Evolutionary conservation across 192 early-diverging fungal genomes (phyloP).

Genomic region (Helicostylum pulchrum): DNA sequence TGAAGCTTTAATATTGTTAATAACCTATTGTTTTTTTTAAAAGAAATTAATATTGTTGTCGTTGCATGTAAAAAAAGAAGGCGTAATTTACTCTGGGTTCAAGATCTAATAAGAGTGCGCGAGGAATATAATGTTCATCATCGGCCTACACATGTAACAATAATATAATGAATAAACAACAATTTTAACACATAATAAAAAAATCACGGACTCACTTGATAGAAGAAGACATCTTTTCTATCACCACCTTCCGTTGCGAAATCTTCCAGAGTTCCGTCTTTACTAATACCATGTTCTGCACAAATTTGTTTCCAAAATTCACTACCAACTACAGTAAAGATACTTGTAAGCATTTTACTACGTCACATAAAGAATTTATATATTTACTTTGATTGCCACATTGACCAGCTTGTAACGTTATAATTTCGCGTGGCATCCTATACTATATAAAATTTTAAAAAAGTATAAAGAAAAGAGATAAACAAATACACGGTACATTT

Average conservation of each 20-base stretch:
- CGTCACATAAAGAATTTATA: background rate
- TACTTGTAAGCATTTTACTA: background rate
- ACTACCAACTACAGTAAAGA: slow-evolving; percentile 66
- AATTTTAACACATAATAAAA: background rate
- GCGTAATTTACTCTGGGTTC: slow-evolving; percentile 76
- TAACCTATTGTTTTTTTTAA: slow-evolving; percentile 55
- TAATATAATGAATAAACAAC: background rate
- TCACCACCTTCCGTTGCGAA: slow-evolving; percentile 86
- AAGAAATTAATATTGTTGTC: background rate
- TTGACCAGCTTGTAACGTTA: slow-evolving; percentile 94
- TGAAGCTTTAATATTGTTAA: slow-evolving; percentile 85
- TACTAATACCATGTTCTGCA: slow-evolving; percentile 91
- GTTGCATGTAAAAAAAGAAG: too few relatives aligned
- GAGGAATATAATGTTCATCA: slow-evolving; percentile 97
- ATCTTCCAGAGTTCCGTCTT: slow-evolving; percentile 91
- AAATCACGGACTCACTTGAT: slow-evolving; percentile 62
- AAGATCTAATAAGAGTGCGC: slow-evolving; percentile 86
- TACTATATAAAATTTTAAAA: background rate
- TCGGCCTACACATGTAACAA: slow-evolving; percentile 67
- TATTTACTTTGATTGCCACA: slow-evolving; percentile 93
- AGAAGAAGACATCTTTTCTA: slow-evolving; percentile 98
- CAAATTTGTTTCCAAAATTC: slow-evolving; percentile 96
- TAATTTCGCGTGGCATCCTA: slow-evolving; percentile 73
- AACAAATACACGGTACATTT: background rate
- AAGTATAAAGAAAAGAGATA: background rate